Percentiles rank a stretch among this genome's conserved stretches.
These are phyloP conservation scores for Rasamsonia emersonii DNA, from an alignment of 2,329 filamentous ascomycete species.

Conservation along the genomic window DNA sequence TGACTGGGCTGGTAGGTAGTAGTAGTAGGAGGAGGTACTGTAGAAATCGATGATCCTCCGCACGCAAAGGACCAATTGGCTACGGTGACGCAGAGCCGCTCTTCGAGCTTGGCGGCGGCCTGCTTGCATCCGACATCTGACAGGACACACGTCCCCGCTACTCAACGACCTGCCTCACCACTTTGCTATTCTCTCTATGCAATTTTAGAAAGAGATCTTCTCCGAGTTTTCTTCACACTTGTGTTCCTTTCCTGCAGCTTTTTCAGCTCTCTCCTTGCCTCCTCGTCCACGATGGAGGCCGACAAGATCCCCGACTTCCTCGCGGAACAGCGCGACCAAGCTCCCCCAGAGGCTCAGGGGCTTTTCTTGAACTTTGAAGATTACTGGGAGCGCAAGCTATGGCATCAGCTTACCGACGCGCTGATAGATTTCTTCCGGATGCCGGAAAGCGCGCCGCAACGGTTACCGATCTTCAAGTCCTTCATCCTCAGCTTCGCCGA, in stretches of 20 bases:
- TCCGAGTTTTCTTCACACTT: too few species aligned
- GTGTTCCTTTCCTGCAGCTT: slow-evolving; percentile 3
- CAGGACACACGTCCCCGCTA: too few species aligned
- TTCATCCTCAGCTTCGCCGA: slow-evolving; percentile 96
- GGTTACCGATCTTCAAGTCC: slow-evolving; percentile 82
- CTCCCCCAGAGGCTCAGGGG: slow-evolving; percentile 78
- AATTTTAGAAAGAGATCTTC: too few species aligned
- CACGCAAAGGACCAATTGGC: too few species aligned
- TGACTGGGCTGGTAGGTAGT: too few species aligned
- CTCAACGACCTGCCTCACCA: too few species aligned
- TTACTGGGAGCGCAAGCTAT: slow-evolving; percentile 96
- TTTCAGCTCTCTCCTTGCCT: slow-evolving; percentile 1
- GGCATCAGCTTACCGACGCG: slow-evolving; percentile 93
- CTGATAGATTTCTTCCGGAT: slow-evolving; percentile 82
- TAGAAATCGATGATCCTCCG: too few species aligned
- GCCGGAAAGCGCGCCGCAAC: slow-evolving; percentile 70
- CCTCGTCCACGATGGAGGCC: slow-evolving; percentile 58
- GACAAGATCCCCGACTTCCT: slow-evolving; percentile 90
- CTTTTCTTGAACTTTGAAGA: slow-evolving; percentile 90
- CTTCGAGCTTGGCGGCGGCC: neutral
- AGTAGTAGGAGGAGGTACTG: too few species aligned
- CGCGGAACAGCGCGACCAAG: slow-evolving; percentile 76
- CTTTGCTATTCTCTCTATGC: too few species aligned
- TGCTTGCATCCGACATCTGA: neutral
- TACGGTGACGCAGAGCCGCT: too few species aligned